Conservation (phyloP, 495 filamentous ascomycete species). For the Penicillium coffeae region DNA sequence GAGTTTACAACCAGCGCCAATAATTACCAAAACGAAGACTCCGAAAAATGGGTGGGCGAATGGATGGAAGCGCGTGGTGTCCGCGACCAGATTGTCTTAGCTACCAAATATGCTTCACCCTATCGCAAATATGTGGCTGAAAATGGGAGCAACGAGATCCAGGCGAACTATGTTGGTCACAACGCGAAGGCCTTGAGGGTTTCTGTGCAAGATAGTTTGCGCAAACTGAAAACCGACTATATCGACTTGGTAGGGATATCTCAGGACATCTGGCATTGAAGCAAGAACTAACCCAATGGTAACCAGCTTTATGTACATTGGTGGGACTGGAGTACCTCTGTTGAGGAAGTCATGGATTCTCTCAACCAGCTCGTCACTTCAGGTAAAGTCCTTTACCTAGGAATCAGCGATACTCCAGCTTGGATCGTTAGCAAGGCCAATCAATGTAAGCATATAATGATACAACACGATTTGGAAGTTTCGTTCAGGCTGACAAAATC, state of each 20-base stretch:
- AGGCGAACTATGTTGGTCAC: slow-evolving; percentile 57
- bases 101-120: slow-evolving; percentile 62
- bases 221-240: slow-evolving; percentile 61
- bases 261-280: not conserved
- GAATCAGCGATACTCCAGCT: slow-evolving; percentile 59
- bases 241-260: slow-evolving; percentile 48
- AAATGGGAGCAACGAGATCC: slow-evolving; percentile 45
- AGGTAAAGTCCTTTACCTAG: slow-evolving; percentile 62
- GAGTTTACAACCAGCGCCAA: slow-evolving; percentile 24
- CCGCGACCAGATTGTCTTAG: slow-evolving; percentile 66
- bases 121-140: slow-evolving; percentile 25
- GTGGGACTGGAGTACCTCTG: slow-evolving; percentile 55
- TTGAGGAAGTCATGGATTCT: slow-evolving; percentile 59
- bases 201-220: slow-evolving; percentile 51
- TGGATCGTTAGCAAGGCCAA: slow-evolving; percentile 62
- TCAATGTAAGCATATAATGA: slow-evolving; percentile 11
- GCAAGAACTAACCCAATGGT: not conserved
- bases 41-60: slow-evolving; percentile 55
- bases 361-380: slow-evolving; percentile 53
- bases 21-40: slow-evolving; percentile 54
- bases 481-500: not conserved
- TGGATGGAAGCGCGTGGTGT: slow-evolving; percentile 53
- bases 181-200: slow-evolving; percentile 49
- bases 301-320: slow-evolving; percentile 59
- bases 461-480: too few species aligned